phyloP scores from a whole-genome alignment of 2,329 filamentous ascomycete genomes.

The Fusarium temperatum region DNA sequence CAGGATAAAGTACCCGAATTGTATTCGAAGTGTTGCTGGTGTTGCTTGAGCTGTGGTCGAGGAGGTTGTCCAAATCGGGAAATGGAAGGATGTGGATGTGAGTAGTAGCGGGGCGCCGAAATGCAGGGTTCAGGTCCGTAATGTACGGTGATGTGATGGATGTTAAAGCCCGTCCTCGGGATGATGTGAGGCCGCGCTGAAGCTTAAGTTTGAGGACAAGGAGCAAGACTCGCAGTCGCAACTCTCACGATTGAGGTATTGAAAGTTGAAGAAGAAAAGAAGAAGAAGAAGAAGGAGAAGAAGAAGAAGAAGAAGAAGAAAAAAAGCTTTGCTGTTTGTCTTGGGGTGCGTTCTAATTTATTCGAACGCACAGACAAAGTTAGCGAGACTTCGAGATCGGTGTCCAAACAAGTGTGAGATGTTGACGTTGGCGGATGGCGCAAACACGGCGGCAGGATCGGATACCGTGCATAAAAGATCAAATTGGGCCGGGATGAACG shows the following conservation, averaged over 20 bases:
- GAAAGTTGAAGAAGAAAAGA: not conserved
- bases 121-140: slow-evolving; percentile 36
- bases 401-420: not conserved
- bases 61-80: slow-evolving; percentile 19
- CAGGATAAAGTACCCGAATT: slow-evolving; percentile 24
- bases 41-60: slow-evolving; percentile 9
- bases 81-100: slow-evolving; percentile 12
- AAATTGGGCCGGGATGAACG: slow-evolving; percentile 25
- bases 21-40: not conserved
- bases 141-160: slow-evolving; percentile 31
- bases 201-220: not conserved
- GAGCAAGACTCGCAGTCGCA: not conserved
- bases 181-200: slow-evolving; percentile 23
- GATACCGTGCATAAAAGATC: slow-evolving; percentile 27
- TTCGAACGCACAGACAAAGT: slow-evolving; percentile 13
- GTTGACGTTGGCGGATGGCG: slow-evolving; percentile 19
- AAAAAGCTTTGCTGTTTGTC: not conserved
- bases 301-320: not conserved
- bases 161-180: slow-evolving; percentile 8
- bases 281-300: no score
- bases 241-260: not conserved
- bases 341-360: slow-evolving; percentile 22
- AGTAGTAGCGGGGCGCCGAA: slow-evolving; percentile 18
- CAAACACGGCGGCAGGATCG: slow-evolving; percentile 24
- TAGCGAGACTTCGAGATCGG: not conserved